phyloP scores from a whole-genome alignment of 345 rosid species.

The Acer negundo region DNA sequence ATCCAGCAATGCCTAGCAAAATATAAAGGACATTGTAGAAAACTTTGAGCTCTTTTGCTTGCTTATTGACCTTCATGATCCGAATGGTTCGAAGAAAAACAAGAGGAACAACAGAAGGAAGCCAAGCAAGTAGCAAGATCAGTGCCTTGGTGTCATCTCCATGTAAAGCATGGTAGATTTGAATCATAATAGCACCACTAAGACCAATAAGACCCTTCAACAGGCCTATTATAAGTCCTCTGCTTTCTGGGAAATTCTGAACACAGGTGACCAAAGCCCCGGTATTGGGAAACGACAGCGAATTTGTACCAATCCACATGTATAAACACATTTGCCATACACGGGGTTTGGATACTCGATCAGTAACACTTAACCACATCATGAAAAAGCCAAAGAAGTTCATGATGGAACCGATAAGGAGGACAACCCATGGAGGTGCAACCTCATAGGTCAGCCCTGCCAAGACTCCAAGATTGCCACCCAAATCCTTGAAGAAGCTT shows the following conservation, averaged over 20 bases:
- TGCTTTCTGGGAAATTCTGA: constrained; percentile 58
- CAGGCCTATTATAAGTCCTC: constrained; percentile 54
- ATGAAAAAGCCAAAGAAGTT: constrained; percentile 53
- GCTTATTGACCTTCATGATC: constrained; percentile 37
- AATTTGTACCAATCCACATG: constrained; percentile 56
- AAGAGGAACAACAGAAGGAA: constrained; percentile 46
- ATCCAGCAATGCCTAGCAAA: constrained; percentile 49
- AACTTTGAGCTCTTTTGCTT: constrained; percentile 41
- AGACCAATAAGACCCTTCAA: constrained; percentile 57
- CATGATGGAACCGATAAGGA: constrained; percentile 45
- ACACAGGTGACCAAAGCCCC: constrained; percentile 56
- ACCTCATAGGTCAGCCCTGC: constrained; percentile 51
- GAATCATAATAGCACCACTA: constrained; percentile 58
- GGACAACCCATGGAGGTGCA: constrained; percentile 52
- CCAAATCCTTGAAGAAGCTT: constrained; percentile 57
- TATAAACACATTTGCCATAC: constrained; percentile 61
- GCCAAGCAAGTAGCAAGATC: constrained; percentile 55
- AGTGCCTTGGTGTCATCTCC: constrained; percentile 41
- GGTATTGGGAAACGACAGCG: constrained; percentile 56
- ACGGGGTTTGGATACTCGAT: constrained; percentile 37
- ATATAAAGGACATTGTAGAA: constrained; percentile 46
- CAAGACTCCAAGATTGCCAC: constrained; percentile 52
- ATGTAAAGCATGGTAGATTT: constrained; percentile 49
- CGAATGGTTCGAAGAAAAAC: constrained; percentile 43
- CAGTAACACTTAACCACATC: constrained; percentile 51